Percentiles rank a stretch among this genome's conserved stretches.
phyloP scores from a whole-genome alignment of 2,329 filamentous ascomycete genomes.

The Curvularia spicifera region DNA sequence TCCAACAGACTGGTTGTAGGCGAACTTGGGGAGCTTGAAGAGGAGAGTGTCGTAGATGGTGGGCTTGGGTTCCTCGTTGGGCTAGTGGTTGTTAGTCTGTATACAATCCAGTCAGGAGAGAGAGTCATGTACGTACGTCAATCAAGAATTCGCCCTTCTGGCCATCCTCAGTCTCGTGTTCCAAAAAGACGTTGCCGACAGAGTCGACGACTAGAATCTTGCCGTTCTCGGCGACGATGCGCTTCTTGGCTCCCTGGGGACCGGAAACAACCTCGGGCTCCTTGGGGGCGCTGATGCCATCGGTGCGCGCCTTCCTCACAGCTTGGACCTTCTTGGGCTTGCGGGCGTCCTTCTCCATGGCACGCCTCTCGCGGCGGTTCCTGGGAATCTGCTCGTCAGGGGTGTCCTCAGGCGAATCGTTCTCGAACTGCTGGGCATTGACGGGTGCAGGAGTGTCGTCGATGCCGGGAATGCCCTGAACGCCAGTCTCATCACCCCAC shows the following conservation, averaged over 20 bases:
- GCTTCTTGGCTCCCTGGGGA: constrained; percentile 79
- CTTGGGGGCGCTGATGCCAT: constrained; percentile 62
- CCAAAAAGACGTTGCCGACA: constrained; percentile 90
- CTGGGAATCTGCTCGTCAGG: constrained; percentile 62
- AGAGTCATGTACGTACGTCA: constrained; percentile 65
- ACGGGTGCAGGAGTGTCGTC: constrained; percentile 49
- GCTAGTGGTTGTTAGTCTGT: constrained; percentile 57
- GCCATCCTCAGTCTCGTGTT: constrained; percentile 88
- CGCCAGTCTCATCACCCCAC: constrained; percentile 81
- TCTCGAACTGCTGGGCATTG: constrained; percentile 40
- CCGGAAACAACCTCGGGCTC: constrained; percentile 60
- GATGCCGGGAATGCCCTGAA: constrained; percentile 69
- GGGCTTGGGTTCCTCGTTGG: constrained; percentile 78
- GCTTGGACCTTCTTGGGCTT: constrained; percentile 62
- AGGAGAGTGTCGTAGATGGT: constrained; percentile 83
- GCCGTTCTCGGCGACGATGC: constrained; percentile 91
- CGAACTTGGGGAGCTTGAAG: constrained; percentile 76
- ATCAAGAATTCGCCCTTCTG: constrained; percentile 82
- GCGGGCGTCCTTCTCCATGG: constrained; percentile 84
- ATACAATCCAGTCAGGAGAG: not conserved
- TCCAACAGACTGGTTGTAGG: constrained; percentile 62
- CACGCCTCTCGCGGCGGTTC: constrained; percentile 85
- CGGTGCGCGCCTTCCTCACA: constrained; percentile 63
- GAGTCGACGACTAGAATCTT: constrained; percentile 94
- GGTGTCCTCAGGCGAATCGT: constrained; percentile 28